Percentiles rank a stretch among this genome's conserved stretches.
Evolutionary conservation across 495 filamentous ascomycete species (phyloP).

Genomic region (Letharia lupina): DNA sequence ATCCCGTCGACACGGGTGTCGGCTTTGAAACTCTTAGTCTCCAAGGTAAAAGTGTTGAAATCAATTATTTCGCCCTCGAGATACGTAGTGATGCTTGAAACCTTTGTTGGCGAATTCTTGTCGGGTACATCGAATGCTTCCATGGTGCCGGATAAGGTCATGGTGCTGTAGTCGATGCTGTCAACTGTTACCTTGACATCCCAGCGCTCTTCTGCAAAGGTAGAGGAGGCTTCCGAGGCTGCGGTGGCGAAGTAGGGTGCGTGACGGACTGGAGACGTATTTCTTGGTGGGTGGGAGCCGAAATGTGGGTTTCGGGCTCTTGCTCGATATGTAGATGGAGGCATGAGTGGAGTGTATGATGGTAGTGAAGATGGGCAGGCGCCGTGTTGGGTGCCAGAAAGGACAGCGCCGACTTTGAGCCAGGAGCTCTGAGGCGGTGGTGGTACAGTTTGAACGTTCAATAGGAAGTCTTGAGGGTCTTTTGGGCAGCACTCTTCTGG

Average conservation of each 20-base stretch:
- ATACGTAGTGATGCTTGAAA: conserved; percentile 61
- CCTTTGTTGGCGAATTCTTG: conserved; percentile 44
- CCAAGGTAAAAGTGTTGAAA: conserved; percentile 57
- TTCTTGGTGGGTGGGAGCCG: conserved; percentile 17
- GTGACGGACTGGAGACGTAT: conserved; percentile 7
- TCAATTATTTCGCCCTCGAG: conserved; percentile 73
- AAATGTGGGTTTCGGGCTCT: conserved; percentile 20
- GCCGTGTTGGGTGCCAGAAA: conserved; percentile 55
- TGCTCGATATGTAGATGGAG: conserved; percentile 23
- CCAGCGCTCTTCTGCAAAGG: conserved; percentile 51
- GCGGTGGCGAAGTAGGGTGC: neutral
- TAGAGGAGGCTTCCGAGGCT: conserved; percentile 31
- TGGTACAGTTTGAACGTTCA: conserved; percentile 47
- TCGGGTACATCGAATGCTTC: conserved; percentile 69
- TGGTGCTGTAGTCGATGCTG: conserved; percentile 51
- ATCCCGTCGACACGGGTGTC: conserved; percentile 52
- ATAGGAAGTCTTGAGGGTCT: conserved; percentile 53
- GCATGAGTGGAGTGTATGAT: conserved; percentile 19
- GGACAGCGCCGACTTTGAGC: conserved; percentile 55
- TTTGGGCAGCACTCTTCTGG: conserved; percentile 39
- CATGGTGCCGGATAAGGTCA: conserved; percentile 69
- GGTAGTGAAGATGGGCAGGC: conserved; percentile 18
- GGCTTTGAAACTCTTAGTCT: conserved; percentile 59
- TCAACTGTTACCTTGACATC: conserved; percentile 67
- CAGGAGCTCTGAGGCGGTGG: conserved; percentile 54